Conservation (phyloP, 1,284 basidiomycete genomes). For the Trametes pubescens region DNA sequence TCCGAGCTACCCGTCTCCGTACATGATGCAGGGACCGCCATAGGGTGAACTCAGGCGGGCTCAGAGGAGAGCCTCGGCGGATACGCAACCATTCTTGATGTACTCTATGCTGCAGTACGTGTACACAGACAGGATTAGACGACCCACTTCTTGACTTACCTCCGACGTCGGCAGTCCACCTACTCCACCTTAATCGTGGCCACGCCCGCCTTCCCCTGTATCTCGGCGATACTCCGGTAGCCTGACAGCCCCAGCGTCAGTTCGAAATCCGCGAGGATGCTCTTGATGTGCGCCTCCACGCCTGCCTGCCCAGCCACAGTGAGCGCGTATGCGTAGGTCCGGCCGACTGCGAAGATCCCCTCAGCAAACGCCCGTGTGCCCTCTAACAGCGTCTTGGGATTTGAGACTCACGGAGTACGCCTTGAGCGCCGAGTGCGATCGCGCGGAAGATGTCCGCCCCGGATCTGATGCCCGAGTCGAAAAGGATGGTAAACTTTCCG, state of each 20-base stretch:
- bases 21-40: too few species aligned
- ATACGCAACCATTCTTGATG: neutral
- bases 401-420: conserved; percentile 68
- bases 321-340: conserved; percentile 61
- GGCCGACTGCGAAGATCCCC: conserved; percentile 48
- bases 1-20: too few species aligned
- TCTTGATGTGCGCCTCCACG: conserved; percentile 60
- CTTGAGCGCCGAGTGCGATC: conserved; percentile 75
- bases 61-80: neutral
- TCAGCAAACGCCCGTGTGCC: conserved; percentile 55
- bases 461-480: conserved; percentile 83
- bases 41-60: too few species aligned
- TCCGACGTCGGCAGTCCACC: conserved; percentile 63
- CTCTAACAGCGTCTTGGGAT: conserved; percentile 33
- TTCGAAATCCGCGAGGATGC: conserved; percentile 62
- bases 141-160: conserved; percentile 65
- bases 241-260: conserved; percentile 58
- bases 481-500: conserved; percentile 73
- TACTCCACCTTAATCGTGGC: conserved; percentile 81
- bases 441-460: conserved; percentile 85
- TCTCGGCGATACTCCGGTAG: conserved; percentile 48
- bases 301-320: conserved; percentile 61
- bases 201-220: conserved; percentile 50
- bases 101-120: neutral
- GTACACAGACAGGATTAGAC: neutral